Conservation (phyloP, 1,284 basidiomycete species). For the Leccinum griseonigrum region DNA sequence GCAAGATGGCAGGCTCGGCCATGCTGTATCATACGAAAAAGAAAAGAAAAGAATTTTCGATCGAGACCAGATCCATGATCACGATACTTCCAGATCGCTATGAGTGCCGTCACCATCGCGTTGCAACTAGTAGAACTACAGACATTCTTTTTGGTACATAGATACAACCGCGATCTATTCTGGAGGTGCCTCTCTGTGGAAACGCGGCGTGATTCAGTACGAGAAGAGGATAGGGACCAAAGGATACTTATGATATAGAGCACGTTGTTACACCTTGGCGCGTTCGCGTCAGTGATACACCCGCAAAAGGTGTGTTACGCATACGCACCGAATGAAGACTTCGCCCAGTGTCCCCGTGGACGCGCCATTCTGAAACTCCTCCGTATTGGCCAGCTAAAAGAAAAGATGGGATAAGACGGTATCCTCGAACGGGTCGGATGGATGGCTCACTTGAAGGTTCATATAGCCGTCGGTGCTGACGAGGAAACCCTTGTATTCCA, state of each 20-base stretch:
- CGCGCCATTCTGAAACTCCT: constrained; percentile 96
- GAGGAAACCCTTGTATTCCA: constrained; percentile 98
- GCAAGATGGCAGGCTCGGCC: not conserved
- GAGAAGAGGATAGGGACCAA: constrained; percentile 8
- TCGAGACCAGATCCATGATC: constrained; percentile 1
- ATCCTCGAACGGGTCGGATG: not conserved
- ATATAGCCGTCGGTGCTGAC: constrained; percentile 99
- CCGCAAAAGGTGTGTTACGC: not conserved
- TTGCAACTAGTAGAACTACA: constrained; percentile 13
- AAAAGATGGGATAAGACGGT: not conserved
- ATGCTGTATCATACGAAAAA: not conserved
- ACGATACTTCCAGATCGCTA: constrained; percentile 6
- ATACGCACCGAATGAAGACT: constrained; percentile 90
- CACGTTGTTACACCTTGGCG: constrained; percentile 80
- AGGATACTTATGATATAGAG: constrained; percentile 82
- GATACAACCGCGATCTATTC: constrained; percentile 31
- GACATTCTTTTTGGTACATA: constrained; percentile 1
- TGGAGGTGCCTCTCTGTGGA: constrained; percentile 67
- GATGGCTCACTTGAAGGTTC: constrained; percentile 86
- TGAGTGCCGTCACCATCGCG: constrained; percentile 1
- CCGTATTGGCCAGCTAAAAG: constrained; percentile 87
- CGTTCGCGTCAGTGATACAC: constrained; percentile 7
- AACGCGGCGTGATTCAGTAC: constrained; percentile 31
- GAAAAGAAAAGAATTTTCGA: not conserved
- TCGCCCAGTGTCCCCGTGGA: constrained; percentile 96